Evolutionary conservation across 2,329 filamentous ascomycete species (phyloP).

Genomic region (Beauveria pseudobassiana): DNA sequence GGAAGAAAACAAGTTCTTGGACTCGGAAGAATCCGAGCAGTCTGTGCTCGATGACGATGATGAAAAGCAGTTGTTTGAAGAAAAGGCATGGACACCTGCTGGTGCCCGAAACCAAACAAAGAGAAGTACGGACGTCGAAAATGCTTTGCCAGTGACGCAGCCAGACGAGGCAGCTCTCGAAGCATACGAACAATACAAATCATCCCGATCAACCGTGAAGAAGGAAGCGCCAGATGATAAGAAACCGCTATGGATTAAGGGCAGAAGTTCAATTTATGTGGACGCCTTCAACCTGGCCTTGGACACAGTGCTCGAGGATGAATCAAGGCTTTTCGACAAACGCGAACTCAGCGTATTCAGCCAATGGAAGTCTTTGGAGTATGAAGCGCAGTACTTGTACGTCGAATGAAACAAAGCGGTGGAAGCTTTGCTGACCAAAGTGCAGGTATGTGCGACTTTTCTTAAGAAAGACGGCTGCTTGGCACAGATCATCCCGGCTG

Average conservation of each 20-base stretch:
- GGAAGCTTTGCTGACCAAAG: slow-evolving; percentile 11
- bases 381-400: slow-evolving; percentile 86
- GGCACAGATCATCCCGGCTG: slow-evolving; percentile 76
- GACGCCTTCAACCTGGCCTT: slow-evolving; percentile 94
- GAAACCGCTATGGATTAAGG: slow-evolving; percentile 53
- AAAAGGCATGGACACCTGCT: slow-evolving; percentile 14
- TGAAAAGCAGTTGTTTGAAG: slow-evolving; percentile 19
- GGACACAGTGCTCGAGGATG: slow-evolving; percentile 81
- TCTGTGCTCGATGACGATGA: slow-evolving; percentile 13
- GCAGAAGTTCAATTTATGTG: slow-evolving; percentile 86
- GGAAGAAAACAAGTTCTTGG: slow-evolving; percentile 18
- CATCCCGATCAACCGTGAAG: slow-evolving; percentile 38
- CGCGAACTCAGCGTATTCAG: slow-evolving; percentile 71
- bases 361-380: slow-evolving; percentile 64
- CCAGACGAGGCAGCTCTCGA: slow-evolving; percentile 66
- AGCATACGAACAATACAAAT: slow-evolving; percentile 66
- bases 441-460: slow-evolving; percentile 83
- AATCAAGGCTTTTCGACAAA: slow-evolving; percentile 77
- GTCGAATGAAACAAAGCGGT: slow-evolving; percentile 22
- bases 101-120: slow-evolving; percentile 6
- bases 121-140: slow-evolving; percentile 28
- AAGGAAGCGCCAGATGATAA: slow-evolving; percentile 35
- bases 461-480: slow-evolving; percentile 80
- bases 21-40: slow-evolving; percentile 18
- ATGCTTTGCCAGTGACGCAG: slow-evolving; percentile 59